Percentiles rank a stretch among this genome's conserved stretches.
Conservation (phyloP, 139 green algal species). For the Chloropicon primus region DNA sequence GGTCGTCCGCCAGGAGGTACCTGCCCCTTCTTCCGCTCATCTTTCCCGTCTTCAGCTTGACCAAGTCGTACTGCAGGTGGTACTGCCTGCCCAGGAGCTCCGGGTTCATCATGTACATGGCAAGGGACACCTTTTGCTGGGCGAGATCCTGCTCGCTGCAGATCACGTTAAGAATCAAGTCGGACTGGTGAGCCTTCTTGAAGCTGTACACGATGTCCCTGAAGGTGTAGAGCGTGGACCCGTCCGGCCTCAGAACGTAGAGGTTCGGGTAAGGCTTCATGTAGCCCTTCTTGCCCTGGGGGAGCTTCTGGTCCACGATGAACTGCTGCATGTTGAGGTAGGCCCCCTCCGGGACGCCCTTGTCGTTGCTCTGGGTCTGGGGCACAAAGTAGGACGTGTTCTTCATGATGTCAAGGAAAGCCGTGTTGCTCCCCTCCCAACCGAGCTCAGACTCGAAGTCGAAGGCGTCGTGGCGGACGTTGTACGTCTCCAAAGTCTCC, state of each 20-base stretch:
- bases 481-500: constrained; percentile 15
- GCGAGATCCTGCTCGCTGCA: constrained; percentile 20
- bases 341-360: constrained; percentile 19
- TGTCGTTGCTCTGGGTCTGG: constrained; percentile 21
- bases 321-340: constrained; percentile 19
- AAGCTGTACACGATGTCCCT: constrained; percentile 23
- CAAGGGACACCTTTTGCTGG: constrained; percentile 18
- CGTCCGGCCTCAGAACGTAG: constrained; percentile 16
- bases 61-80: constrained; percentile 21
- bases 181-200: constrained; percentile 17
- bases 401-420: constrained; percentile 15
- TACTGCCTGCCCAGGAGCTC: constrained; percentile 17
- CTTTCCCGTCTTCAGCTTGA: constrained; percentile 20
- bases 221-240: constrained; percentile 23
- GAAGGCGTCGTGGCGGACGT: constrained; percentile 19
- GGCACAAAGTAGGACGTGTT: constrained; percentile 14
- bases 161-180: constrained; percentile 23
- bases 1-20: constrained; percentile 23
- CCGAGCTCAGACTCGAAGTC: constrained; percentile 25
- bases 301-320: constrained; percentile 13
- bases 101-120: constrained; percentile 21
- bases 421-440: constrained; percentile 15
- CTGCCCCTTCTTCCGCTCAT: constrained; percentile 20
- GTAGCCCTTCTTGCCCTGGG: constrained; percentile 18
- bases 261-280: constrained; percentile 20